These are phyloP conservation scores for Endothia cerciana DNA, from an alignment of 2,329 filamentous ascomycete species.

Conservation along the genomic window DNA sequence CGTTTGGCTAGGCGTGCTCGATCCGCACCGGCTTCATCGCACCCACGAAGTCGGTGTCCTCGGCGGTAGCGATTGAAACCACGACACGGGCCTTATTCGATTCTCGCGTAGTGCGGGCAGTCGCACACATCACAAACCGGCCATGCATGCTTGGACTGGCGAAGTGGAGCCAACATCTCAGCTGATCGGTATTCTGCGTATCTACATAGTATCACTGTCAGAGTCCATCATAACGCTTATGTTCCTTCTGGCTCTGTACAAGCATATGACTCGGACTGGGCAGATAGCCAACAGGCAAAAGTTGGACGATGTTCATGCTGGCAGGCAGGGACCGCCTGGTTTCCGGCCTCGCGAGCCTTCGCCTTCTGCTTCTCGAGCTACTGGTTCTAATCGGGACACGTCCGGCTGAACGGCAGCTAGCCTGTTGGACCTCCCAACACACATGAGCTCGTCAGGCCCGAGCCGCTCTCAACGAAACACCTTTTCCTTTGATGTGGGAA, in stretches of 20 bases:
- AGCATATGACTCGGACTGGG: slow-evolving; percentile 16
- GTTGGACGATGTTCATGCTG: not conserved
- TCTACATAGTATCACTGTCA: slow-evolving; percentile 3
- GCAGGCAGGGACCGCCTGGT: slow-evolving; percentile 1
- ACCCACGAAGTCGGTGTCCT: slow-evolving; percentile 16
- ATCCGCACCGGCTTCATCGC: slow-evolving; percentile 27
- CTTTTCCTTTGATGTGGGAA: not conserved
- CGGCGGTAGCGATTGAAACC: slow-evolving; percentile 15
- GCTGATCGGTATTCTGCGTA: not conserved
- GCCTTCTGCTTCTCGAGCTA: not conserved
- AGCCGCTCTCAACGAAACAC: not conserved
- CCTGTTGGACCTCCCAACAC: not conserved
- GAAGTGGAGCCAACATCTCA: not conserved
- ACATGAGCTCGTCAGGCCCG: not conserved
- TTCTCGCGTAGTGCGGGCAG: slow-evolving; percentile 13
- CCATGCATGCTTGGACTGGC: not conserved
- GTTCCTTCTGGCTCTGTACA: slow-evolving; percentile 1
- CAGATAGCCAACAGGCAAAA: not conserved
- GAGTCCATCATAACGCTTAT: not conserved
- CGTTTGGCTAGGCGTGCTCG: slow-evolving; percentile 13
- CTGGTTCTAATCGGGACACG: not conserved
- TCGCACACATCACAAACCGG: slow-evolving; percentile 11
- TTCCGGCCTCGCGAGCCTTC: slow-evolving; percentile 18
- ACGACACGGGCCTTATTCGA: slow-evolving; percentile 13
- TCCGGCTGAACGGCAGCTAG: not conserved